Percentiles rank a stretch among this genome's conserved stretches.
These are phyloP conservation scores for Guyanaporus albipodus DNA, from an alignment of 768 basidiomycete species.

Conservation along the genomic window DNA sequence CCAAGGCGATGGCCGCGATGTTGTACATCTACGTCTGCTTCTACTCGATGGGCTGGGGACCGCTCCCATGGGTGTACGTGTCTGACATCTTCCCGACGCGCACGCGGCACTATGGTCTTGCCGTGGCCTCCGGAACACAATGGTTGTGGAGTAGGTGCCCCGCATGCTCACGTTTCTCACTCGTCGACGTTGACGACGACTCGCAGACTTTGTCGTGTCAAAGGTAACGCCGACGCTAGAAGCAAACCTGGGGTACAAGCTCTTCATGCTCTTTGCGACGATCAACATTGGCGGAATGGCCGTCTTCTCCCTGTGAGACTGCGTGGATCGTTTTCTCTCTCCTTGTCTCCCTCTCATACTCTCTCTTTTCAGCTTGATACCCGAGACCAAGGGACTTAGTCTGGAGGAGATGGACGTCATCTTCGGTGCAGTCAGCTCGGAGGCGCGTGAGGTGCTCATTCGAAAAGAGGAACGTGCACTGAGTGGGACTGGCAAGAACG, in stretches of 20 bases:
- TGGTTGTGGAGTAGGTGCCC: conserved; percentile 71
- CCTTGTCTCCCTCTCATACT: no score
- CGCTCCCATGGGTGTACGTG: conserved; percentile 63
- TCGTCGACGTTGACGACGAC: not conserved
- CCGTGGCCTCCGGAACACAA: conserved; percentile 71
- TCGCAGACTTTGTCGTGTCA: conserved; percentile 59
- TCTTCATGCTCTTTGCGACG: conserved; percentile 74
- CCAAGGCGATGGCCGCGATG: conserved; percentile 81
- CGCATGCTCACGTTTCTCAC: not conserved
- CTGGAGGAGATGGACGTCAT: conserved; percentile 56
- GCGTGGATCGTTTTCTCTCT: no score
- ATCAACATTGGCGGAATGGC: conserved; percentile 72
- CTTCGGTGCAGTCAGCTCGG: conserved; percentile 54
- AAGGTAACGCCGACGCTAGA: conserved; percentile 67
- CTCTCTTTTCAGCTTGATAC: conserved; percentile 41
- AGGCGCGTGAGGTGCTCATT: conserved; percentile 53
- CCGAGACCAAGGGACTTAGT: conserved; percentile 57
- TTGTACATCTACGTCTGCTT: conserved; percentile 85
- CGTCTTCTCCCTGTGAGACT: conserved; percentile 61
- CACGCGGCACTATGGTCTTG: conserved; percentile 76
- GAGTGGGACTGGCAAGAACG: not conserved
- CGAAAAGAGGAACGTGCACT: conserved; percentile 38
- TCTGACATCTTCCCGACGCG: conserved; percentile 86
- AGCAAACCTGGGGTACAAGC: conserved; percentile 61
- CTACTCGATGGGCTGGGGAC: conserved; percentile 86